phyloP scores from a whole-genome alignment of 164 flowering plant species.

The Stephania yunnanensis region DNA sequence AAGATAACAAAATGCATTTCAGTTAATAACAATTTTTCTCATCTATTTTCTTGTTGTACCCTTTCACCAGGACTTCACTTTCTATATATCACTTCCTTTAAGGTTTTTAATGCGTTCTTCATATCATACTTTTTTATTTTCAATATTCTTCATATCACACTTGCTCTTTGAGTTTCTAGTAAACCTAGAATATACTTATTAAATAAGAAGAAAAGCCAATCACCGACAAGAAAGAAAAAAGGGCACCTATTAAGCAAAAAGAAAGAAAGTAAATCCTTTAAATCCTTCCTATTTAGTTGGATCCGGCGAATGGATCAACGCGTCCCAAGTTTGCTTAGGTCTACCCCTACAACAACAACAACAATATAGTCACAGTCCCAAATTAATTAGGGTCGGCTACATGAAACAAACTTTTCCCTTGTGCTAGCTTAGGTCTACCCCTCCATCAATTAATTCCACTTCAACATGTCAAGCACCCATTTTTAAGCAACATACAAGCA shows the following conservation, averaged over 20 bases:
- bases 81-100: background rate
- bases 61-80: background rate
- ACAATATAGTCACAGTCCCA: too few species aligned
- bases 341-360: too few species aligned
- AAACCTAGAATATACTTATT: background rate
- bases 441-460: too few species aligned
- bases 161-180: too few species aligned
- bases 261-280: background rate
- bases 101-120: background rate
- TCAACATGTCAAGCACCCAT: background rate
- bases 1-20: background rate
- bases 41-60: background rate
- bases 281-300: too few species aligned
- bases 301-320: too few species aligned
- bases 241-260: background rate
- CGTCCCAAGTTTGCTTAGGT: too few species aligned
- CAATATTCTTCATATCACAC: too few species aligned
- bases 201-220: background rate
- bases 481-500: background rate
- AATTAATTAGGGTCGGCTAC: too few species aligned
- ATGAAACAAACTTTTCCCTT: too few species aligned
- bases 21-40: too few species aligned
- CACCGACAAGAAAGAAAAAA: background rate
- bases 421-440: too few species aligned
- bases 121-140: background rate